Conservation (phyloP, 306 rosid genomes). For the Acacia crassicarpa region DNA sequence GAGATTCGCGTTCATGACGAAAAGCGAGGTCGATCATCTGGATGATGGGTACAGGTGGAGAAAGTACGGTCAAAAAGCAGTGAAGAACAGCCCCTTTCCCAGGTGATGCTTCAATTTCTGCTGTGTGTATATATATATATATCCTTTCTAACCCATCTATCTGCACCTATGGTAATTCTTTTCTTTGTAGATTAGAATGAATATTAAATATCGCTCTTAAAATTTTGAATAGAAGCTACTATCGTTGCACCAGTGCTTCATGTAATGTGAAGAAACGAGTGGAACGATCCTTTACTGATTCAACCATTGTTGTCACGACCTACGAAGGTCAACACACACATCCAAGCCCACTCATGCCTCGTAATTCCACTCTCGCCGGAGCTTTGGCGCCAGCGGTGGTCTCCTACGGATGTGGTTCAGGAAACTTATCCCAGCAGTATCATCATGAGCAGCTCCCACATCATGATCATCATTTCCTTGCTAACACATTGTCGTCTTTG, state of each 20-base stretch:
- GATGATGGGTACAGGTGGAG: constrained; percentile 99
- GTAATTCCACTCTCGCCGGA: constrained; percentile 35
- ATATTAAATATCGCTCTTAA: background rate
- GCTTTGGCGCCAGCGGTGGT: constrained; percentile 25
- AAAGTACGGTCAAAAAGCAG: constrained; percentile 99
- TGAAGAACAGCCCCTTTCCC: constrained; percentile 91
- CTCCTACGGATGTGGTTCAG: constrained; percentile 17
- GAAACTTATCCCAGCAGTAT: constrained; percentile 24
- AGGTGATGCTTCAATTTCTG: constrained; percentile 40
- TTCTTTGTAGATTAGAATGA: background rate
- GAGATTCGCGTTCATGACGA: constrained; percentile 92
- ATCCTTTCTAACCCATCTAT: background rate
- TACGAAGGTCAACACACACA: constrained; percentile 95
- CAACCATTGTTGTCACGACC: constrained; percentile 79
- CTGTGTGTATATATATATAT: too few species aligned
- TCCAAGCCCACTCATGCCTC: constrained; percentile 71
- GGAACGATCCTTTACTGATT: constrained; percentile 78
- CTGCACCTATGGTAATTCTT: background rate
- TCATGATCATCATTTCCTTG: constrained; percentile 34
- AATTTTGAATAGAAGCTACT: constrained; percentile 66
- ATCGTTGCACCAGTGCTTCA: constrained; percentile 86
- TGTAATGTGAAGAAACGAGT: constrained; percentile 93
- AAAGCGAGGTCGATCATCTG: constrained; percentile 95
- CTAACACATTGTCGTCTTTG: constrained; percentile 40
- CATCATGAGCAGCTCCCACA: constrained; percentile 31